Conservation (phyloP, 192 early-diverging fungal species). For the Geranomyces michiganensis region DNA sequence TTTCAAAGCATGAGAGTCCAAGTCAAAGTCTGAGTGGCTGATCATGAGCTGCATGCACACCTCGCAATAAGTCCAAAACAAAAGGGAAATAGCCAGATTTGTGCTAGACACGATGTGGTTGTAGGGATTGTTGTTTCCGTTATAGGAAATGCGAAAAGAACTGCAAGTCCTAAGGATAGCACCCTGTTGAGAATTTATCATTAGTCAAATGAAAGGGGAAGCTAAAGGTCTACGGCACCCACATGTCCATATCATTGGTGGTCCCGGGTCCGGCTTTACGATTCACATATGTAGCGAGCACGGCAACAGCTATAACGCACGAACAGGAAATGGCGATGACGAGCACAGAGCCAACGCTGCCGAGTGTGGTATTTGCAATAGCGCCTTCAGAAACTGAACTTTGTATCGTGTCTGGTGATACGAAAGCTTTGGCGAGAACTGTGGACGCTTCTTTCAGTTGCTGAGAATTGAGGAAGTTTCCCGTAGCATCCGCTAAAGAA, state of each 20-base stretch:
- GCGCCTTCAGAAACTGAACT: background rate
- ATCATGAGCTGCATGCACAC: background rate
- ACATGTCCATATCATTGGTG: conserved; percentile 10
- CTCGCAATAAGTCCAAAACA: conserved; percentile 3
- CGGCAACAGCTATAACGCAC: background rate
- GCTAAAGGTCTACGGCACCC: background rate
- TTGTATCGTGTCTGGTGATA: background rate
- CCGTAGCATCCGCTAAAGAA: conserved; percentile 14
- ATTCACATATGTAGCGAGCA: background rate
- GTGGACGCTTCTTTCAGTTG: conserved; percentile 13
- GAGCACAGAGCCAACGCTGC: conserved; percentile 12
- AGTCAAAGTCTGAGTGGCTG: background rate
- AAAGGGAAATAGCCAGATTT: conserved; percentile 13
- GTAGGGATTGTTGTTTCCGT: conserved; percentile 26
- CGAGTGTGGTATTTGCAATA: conserved; percentile 21
- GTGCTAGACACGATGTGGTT: conserved; percentile 21
- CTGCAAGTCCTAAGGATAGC: conserved; percentile 14
- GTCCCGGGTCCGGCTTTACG: too few relatives aligned
- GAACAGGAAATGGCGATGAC: conserved; percentile 8
- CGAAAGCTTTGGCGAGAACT: background rate
- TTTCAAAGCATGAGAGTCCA: background rate
- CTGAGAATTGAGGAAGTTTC: conserved; percentile 16
- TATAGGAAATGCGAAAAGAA: conserved; percentile 26
- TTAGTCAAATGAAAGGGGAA: background rate
- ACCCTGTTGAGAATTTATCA: background rate